Evolutionary conservation across 2,329 filamentous ascomycete genomes (phyloP).

Genomic region (Ascochyta rabiei): DNA sequence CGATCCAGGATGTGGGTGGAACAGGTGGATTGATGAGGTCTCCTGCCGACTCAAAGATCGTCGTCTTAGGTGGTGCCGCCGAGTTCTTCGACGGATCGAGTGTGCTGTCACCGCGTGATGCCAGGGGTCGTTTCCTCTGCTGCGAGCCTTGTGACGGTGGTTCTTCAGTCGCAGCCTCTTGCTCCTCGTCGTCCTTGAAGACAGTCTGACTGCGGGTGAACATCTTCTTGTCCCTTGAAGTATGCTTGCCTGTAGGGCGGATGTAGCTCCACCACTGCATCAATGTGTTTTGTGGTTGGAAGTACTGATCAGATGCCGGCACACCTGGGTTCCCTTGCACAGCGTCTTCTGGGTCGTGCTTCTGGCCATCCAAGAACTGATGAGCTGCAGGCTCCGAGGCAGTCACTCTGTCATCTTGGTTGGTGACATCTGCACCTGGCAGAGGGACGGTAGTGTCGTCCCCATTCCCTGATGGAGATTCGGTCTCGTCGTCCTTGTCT

Average conservation of each 20-base stretch:
- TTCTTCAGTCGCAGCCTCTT: conserved; percentile 21
- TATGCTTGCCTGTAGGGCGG: conserved; percentile 66
- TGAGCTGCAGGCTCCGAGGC: conserved; percentile 39
- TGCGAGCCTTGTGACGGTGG: conserved; percentile 21
- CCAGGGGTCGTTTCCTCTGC: conserved; percentile 49
- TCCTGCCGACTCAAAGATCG: conserved; percentile 92
- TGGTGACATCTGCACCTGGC: conserved; percentile 68
- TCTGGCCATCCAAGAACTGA: conserved; percentile 40
- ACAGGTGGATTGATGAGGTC: conserved; percentile 91
- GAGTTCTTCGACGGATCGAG: conserved; percentile 56
- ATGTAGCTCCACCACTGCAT: conserved; percentile 75
- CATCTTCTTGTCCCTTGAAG: conserved; percentile 70
- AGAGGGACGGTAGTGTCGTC: conserved; percentile 68
- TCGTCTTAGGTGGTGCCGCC: conserved; percentile 82
- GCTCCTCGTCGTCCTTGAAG: conserved; percentile 30
- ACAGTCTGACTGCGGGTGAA: conserved; percentile 49
- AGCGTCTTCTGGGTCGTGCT: conserved; percentile 25
- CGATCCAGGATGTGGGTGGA: conserved; percentile 78
- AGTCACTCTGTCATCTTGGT: conserved; percentile 66
- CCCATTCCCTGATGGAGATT: conserved; percentile 42
- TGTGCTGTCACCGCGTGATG: conserved; percentile 58
- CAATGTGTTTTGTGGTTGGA: conserved; percentile 49
- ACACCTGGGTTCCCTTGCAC: conserved; percentile 18
- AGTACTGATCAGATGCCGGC: conserved; percentile 25
- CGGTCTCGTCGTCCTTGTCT: conserved; percentile 34